A percentile compares a stretch with the other conserved stretches of the same genome.
Conservation (phyloP, 768 basidiomycete species). For the Suillus hirtellus region DNA sequence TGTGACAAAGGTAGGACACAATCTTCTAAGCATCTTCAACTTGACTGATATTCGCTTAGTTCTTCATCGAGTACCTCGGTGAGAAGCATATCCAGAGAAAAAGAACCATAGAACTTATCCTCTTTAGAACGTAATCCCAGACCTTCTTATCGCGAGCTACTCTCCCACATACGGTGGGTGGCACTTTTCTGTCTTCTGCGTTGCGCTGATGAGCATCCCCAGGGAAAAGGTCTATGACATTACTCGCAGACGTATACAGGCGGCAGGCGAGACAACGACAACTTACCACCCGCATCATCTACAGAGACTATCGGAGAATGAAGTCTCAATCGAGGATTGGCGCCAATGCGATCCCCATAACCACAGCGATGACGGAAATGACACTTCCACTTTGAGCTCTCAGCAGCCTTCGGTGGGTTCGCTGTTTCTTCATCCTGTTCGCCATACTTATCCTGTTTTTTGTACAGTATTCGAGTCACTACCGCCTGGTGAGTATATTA, state of each 20-base stretch:
- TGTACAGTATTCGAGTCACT: not conserved
- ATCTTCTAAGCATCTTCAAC: not conserved
- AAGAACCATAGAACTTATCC: not conserved
- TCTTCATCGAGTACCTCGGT: slow-evolving; percentile 3
- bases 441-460: not conserved
- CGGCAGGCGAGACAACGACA: not conserved
- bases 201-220: not conserved
- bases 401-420: slow-evolving; percentile 3
- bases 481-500: slow-evolving; percentile 1
- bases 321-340: not conserved
- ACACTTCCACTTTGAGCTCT: slow-evolving; percentile 3
- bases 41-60: not conserved
- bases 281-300: not conserved
- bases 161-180: not conserved
- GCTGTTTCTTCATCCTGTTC: not conserved
- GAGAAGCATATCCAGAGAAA: not conserved
- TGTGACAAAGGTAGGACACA: slow-evolving; percentile 23
- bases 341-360: no score
- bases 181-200: not conserved
- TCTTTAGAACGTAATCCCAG: not conserved
- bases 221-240: not conserved
- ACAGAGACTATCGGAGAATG: not conserved
- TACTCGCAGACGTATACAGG: not conserved
- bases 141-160: slow-evolving; percentile 1
- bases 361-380: not conserved